A percentile compares a stretch with the other conserved stretches of the same genome.
phyloP scores from a whole-genome alignment of 1,284 basidiomycete species.

The Boletus smithii region DNA sequence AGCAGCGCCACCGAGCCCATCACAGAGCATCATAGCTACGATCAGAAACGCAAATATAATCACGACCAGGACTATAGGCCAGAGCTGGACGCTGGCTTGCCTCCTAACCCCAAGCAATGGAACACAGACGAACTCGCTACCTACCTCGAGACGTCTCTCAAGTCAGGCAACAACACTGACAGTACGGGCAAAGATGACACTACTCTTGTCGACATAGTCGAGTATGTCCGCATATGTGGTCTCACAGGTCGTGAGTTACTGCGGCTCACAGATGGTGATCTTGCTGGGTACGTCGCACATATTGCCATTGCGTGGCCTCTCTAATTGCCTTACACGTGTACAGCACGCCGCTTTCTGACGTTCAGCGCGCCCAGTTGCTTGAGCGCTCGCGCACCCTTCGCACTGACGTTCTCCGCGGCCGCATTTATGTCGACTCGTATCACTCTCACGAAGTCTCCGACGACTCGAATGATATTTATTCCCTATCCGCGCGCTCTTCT shows the following conservation, averaged over 20 bases:
- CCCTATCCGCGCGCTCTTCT: constrained; percentile 1
- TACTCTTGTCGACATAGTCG: constrained; percentile 14
- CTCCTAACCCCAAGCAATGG: constrained; percentile 32
- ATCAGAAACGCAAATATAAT: neutral
- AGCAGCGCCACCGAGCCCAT: constrained; percentile 4
- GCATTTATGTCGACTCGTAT: constrained; percentile 24
- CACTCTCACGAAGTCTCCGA: constrained; percentile 16
- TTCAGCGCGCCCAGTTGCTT: constrained; percentile 22
- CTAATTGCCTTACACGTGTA: constrained; percentile 3
- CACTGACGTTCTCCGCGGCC: constrained; percentile 24
- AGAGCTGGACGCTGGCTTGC: constrained; percentile 6
- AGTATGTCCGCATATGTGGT: constrained; percentile 19
- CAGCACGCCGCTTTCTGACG: constrained; percentile 25
- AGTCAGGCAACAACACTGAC: neutral
- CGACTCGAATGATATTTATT: constrained; percentile 10
- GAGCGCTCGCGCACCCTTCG: constrained; percentile 27
- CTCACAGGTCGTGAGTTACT: constrained; percentile 31
- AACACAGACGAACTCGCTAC: constrained; percentile 19
- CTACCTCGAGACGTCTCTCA: constrained; percentile 24
- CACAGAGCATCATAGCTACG: neutral
- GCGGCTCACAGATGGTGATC: constrained; percentile 28
- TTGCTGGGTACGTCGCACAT: constrained; percentile 19
- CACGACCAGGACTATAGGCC: neutral
- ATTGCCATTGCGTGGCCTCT: neutral
- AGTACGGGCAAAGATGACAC: neutral